Conservation (phyloP, 2,329 filamentous ascomycete species). For the Oidium heveae region DNA sequence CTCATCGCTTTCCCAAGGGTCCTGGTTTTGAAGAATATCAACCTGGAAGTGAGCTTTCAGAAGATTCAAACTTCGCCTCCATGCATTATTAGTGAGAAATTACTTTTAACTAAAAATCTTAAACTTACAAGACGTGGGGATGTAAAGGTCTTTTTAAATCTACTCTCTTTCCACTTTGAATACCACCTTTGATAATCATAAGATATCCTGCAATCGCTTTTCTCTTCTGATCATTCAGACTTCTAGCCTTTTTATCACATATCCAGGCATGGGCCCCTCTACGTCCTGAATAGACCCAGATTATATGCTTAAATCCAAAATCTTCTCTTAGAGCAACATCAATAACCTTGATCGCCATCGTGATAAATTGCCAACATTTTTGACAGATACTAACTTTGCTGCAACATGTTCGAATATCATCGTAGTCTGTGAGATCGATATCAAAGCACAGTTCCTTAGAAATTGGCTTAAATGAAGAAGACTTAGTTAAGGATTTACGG, state of each 20-base stretch:
- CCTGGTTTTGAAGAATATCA: conserved; percentile 60
- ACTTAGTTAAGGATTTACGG: conserved; percentile 63
- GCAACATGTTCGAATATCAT: conserved; percentile 88
- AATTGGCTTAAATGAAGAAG: conserved; percentile 59
- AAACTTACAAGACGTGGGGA: conserved; percentile 50
- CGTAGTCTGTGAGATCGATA: conserved; percentile 98
- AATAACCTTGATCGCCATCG: conserved; percentile 88
- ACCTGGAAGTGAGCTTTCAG: conserved; percentile 63
- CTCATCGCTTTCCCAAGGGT: conserved; percentile 52
- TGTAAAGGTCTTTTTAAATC: conserved; percentile 69
- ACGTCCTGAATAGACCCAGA: conserved; percentile 96
- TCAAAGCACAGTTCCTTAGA: conserved; percentile 94
- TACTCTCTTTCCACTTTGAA: conserved; percentile 66
- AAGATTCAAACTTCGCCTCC: conserved; percentile 57
- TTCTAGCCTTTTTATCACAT: conserved; percentile 66
- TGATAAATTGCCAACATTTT: conserved; percentile 93
- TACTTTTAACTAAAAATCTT: background rate
- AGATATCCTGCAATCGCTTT: conserved; percentile 72
- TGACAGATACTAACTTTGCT: conserved; percentile 77
- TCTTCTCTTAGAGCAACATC: conserved; percentile 73
- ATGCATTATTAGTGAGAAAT: conserved; percentile 1
- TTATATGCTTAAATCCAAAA: conserved; percentile 87
- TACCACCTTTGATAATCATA: conserved; percentile 67
- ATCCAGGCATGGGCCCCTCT: conserved; percentile 97
- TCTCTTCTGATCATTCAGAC: conserved; percentile 65